phyloP scores from a whole-genome alignment of 345 rosid genomes.

The Acer campestre region DNA sequence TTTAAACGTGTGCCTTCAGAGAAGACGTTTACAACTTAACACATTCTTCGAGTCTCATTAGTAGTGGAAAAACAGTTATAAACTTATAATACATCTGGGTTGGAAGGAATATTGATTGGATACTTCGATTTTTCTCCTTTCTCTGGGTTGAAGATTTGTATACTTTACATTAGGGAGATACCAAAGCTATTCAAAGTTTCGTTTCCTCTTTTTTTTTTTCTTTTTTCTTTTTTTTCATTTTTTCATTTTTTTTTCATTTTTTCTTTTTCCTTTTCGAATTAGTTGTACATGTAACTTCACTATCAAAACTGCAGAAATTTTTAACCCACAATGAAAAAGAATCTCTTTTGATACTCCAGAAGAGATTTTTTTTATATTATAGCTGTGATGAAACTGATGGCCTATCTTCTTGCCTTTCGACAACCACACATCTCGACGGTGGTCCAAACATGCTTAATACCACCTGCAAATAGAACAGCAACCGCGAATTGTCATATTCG shows the following conservation, averaged over 20 bases:
- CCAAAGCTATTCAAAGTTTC: neutral
- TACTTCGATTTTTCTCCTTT: neutral
- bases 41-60: neutral
- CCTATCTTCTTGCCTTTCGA: conserved; percentile 66
- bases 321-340: conserved; percentile 14
- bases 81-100: neutral
- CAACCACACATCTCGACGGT: conserved; percentile 64
- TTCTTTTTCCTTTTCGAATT: neutral
- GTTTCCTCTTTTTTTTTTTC: neutral
- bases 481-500: neutral
- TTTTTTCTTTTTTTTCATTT: no score
- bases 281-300: conserved; percentile 19
- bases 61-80: neutral
- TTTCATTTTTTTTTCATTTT: no score
- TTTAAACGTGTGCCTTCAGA: no score
- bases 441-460: conserved; percentile 94
- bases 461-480: conserved; percentile 53
- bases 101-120: neutral
- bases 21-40: no score
- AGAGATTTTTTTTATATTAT: conserved; percentile 21
- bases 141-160: neutral
- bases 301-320: conserved; percentile 7
- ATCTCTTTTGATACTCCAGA: neutral
- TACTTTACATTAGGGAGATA: conserved; percentile 29
- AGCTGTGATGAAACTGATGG: conserved; percentile 63